phyloP scores from a whole-genome alignment of 768 basidiomycete species.

The Leccinum longicurvipes region DNA sequence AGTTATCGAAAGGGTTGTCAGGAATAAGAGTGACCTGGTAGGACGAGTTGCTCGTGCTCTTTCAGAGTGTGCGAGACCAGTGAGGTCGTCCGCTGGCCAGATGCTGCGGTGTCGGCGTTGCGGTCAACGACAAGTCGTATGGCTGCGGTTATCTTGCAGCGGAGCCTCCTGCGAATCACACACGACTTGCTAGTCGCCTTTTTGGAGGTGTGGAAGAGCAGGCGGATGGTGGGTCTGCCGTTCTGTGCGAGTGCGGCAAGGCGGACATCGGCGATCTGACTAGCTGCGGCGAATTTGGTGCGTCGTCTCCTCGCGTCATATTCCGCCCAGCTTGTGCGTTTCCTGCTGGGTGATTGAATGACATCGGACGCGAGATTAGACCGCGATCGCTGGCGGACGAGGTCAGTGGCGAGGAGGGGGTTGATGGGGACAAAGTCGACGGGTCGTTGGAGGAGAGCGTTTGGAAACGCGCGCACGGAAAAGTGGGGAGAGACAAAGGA shows the following conservation, averaged over 20 bases:
- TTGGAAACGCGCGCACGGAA: background rate
- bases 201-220: slow-evolving; percentile 22
- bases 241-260: slow-evolving; percentile 4
- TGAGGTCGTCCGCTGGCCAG: background rate
- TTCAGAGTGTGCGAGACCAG: background rate
- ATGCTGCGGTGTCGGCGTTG: slow-evolving; percentile 8
- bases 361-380: too few relatives aligned
- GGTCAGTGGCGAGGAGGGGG: slow-evolving; percentile 19
- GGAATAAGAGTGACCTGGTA: slow-evolving; percentile 16
- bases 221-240: slow-evolving; percentile 11
- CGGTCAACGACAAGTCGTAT: slow-evolving; percentile 19
- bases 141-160: slow-evolving; percentile 18
- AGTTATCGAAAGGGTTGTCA: background rate
- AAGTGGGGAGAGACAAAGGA: slow-evolving; percentile 18
- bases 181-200: slow-evolving; percentile 24
- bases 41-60: slow-evolving; percentile 1
- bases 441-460: background rate
- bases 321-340: background rate
- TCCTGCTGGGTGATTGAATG: background rate
- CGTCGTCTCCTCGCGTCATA: background rate
- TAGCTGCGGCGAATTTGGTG: background rate
- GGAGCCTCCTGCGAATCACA: slow-evolving; percentile 20
- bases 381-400: background rate
- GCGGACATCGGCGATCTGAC: slow-evolving; percentile 6
- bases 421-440: slow-evolving; percentile 11